These are phyloP conservation scores for Pseudotsuga menziesii DNA, from an alignment of 75 land plant genomes.

Conservation along the genomic window DNA sequence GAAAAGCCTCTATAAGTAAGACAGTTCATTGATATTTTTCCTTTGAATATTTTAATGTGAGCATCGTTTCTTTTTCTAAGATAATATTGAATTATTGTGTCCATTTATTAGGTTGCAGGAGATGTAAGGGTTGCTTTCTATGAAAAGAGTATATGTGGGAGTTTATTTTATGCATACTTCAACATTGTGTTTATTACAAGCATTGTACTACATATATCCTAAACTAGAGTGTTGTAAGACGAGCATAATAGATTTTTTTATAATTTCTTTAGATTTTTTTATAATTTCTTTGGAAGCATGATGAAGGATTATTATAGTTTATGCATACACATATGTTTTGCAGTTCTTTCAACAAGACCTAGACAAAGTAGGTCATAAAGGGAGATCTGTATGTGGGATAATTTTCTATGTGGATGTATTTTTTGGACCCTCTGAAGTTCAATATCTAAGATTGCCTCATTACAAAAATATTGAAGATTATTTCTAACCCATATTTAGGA, in stretches of 20 bases:
- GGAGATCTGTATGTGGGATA: constrained; percentile 53
- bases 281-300: too few species aligned
- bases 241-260: background rate
- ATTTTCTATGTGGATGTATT: constrained; percentile 58
- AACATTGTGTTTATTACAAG: constrained; percentile 56
- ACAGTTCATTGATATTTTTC: background rate
- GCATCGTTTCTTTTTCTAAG: background rate
- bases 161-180: constrained; percentile 74
- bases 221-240: background rate
- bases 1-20: constrained; percentile 55
- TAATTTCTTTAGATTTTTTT: too few species aligned
- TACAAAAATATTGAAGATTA: constrained; percentile 9
- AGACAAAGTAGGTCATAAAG: constrained; percentile 57
- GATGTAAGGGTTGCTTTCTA: constrained; percentile 67
- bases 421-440: constrained; percentile 50
- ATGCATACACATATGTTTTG: background rate
- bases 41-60: background rate
- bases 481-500: constrained; percentile 11
- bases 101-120: constrained; percentile 49
- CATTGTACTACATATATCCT: constrained; percentile 57
- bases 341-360: constrained; percentile 48
- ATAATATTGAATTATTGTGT: background rate
- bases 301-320: background rate
- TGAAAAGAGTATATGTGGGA: constrained; percentile 54
- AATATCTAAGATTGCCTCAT: constrained; percentile 1